These are phyloP conservation scores for Dryadomyces sulphureus DNA, from an alignment of 2,329 filamentous ascomycete genomes.

Conservation along the genomic window DNA sequence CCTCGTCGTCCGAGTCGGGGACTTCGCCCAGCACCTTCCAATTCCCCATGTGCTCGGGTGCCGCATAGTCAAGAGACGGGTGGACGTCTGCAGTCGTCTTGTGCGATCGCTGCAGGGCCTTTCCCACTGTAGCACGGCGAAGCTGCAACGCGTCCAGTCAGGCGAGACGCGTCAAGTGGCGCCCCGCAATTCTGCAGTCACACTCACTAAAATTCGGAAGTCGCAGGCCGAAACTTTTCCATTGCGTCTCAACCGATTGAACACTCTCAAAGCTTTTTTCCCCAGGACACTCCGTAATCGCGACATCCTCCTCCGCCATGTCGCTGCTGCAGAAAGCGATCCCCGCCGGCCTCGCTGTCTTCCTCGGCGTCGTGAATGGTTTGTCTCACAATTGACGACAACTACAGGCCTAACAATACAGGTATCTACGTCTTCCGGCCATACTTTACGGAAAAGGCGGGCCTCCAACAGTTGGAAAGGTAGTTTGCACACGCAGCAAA, in stretches of 20 bases:
- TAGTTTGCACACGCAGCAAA: no score
- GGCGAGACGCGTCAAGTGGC: neutral
- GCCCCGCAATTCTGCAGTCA: neutral
- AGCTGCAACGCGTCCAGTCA: constrained; percentile 1
- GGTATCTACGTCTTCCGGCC: constrained; percentile 11
- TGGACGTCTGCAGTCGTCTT: neutral
- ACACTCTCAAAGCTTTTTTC: neutral
- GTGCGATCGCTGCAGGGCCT: no score
- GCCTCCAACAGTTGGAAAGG: neutral
- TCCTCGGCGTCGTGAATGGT: constrained; percentile 18
- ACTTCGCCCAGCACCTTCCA: constrained; percentile 30
- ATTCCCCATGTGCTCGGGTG: constrained; percentile 21
- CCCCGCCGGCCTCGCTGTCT: constrained; percentile 15
- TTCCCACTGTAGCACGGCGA: no score
- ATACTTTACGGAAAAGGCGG: constrained; percentile 4
- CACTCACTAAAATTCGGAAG: no score
- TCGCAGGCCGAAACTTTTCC: no score
- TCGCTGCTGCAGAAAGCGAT: constrained; percentile 7
- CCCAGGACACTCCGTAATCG: neutral
- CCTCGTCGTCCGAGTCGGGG: constrained; percentile 29
- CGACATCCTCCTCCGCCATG: constrained; percentile 2
- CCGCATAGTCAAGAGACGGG: constrained; percentile 14
- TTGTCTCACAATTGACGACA: neutral
- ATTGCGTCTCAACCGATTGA: no score
- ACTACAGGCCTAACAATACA: neutral